phyloP scores from a whole-genome alignment of 2,329 filamentous ascomycete species.

The Daldinia sp. region DNA sequence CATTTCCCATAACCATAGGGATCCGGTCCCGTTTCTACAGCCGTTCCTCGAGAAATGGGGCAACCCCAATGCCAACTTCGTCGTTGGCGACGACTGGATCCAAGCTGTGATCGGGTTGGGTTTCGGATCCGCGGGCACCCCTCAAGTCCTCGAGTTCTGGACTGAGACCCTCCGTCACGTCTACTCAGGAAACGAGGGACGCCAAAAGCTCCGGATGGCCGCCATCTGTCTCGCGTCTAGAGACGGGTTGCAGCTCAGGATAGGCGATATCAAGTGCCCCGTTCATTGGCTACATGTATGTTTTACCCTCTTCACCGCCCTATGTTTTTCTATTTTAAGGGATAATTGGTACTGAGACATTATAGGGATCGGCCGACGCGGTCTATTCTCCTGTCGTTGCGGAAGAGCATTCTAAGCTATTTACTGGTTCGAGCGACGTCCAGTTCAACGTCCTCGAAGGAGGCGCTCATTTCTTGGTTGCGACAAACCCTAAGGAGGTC shows the following conservation, averaged over 20 bases:
- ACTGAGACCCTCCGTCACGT: constrained; percentile 58
- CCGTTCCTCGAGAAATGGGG: constrained; percentile 60
- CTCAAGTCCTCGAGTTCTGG: constrained; percentile 60
- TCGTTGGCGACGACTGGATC: constrained; percentile 61
- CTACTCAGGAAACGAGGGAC: constrained; percentile 63
- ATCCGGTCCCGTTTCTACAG: constrained; percentile 57
- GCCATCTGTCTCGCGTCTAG: constrained; percentile 59
- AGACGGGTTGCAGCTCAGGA: constrained; percentile 61
- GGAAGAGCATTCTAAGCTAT: constrained; percentile 63
- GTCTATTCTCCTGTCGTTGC: constrained; percentile 58
- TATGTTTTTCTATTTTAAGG: neutral
- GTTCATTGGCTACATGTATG: constrained; percentile 66
- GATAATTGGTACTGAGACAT: constrained; percentile 25
- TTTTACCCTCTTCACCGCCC: constrained; percentile 3
- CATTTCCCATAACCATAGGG: constrained; percentile 46
- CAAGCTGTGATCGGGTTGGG: constrained; percentile 60
- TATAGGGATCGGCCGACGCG: constrained; percentile 60
- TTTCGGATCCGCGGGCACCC: constrained; percentile 57
- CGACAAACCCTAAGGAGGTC: constrained; percentile 61
- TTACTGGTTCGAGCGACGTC: constrained; percentile 60
- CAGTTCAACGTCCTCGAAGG: constrained; percentile 59
- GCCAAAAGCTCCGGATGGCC: constrained; percentile 62
- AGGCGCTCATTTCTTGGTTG: constrained; percentile 63
- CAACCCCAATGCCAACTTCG: constrained; percentile 57
- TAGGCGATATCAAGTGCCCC: constrained; percentile 62